phyloP scores from a whole-genome alignment of 176 grass and related monocot species.

The Phyllostachys edulis region DNA sequence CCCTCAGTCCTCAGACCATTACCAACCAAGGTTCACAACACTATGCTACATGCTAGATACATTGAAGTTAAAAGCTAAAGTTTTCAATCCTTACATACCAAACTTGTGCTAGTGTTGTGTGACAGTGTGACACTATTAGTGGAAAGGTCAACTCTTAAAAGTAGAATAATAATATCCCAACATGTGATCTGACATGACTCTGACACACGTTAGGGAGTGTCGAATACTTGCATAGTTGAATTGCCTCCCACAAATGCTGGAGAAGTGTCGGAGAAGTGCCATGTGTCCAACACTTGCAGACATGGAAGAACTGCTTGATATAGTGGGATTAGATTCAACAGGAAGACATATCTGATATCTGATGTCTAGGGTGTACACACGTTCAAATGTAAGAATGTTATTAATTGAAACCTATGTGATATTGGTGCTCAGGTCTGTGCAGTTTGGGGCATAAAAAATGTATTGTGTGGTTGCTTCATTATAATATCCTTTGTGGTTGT shows the following conservation, averaged over 20 bases:
- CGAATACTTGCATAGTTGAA: not conserved
- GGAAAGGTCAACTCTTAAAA: not conserved
- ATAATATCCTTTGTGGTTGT: conserved; percentile 9
- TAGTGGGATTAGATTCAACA: not conserved
- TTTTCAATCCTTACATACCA: not conserved
- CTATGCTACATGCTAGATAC: not conserved
- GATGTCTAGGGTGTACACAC: not conserved
- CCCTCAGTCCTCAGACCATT: not conserved
- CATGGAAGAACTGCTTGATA: conserved; percentile 1
- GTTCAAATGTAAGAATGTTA: not conserved
- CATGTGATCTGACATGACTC: not conserved
- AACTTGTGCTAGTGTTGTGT: not conserved
- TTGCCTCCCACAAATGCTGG: not conserved
- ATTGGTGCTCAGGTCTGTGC: not conserved
- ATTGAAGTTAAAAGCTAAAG: too few relatives aligned
- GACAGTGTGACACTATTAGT: not conserved
- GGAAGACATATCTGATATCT: not conserved
- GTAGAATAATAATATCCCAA: not conserved
- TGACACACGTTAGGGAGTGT: not conserved
- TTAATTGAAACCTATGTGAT: not conserved
- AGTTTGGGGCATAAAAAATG: not conserved
- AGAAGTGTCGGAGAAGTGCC: not conserved
- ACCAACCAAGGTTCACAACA: not conserved
- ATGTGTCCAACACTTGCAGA: not conserved
- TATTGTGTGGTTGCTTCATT: conserved; percentile 3